Evolutionary conservation across 1,139 yeast species (phyloP), one percentile per base, ranked within the genome.

Genomic region (Trichomonascaceae sp.): DNA sequence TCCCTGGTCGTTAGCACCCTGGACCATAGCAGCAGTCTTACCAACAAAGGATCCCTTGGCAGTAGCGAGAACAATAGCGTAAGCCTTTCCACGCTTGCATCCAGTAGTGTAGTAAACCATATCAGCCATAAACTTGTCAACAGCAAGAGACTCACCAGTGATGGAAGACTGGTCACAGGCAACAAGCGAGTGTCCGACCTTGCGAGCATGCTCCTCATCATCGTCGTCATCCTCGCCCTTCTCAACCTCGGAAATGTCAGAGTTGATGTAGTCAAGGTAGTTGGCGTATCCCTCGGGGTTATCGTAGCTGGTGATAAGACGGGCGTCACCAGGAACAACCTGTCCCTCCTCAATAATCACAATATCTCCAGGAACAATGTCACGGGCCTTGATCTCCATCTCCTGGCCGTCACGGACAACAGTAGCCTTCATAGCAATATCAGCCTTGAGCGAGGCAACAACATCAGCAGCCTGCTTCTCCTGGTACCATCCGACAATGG

Each of bases 281-380:
- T 55, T 58, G 29, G 56, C 50, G 45, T 53, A 55, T 29, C 58
- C 60, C 38, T 51, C 53, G 31, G 60, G 60, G 54, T 65, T 63
- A 40, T 52, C 59, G 44, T 55, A 56, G 37, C 43, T 51, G 38
- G 52, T 71, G 51, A 84, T 82, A 54, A 84, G 65, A 64, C 93
- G 76, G 69, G 93, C 93, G 67, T 84, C 96, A 51, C 94, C 84
- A 57, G 94, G 93, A 54, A 84, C 79, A 55, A 82, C 93, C 53
- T 78, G 69, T 77, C 95, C 95, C 59, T 82, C 95, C 71, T 84
- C 94, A 63, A 84, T 69, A 64, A 81, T 81, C 56, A 84, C 70
- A 50, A 81, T 76, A 62, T 81, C 94, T 77, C 94, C 94, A 43
- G 93, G 93, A 59, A 81, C 94, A 59, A 81, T 73, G 58, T 81